Evolutionary conservation across 805 yeast genomes (phyloP).

Genomic region (Pichia exigua): DNA sequence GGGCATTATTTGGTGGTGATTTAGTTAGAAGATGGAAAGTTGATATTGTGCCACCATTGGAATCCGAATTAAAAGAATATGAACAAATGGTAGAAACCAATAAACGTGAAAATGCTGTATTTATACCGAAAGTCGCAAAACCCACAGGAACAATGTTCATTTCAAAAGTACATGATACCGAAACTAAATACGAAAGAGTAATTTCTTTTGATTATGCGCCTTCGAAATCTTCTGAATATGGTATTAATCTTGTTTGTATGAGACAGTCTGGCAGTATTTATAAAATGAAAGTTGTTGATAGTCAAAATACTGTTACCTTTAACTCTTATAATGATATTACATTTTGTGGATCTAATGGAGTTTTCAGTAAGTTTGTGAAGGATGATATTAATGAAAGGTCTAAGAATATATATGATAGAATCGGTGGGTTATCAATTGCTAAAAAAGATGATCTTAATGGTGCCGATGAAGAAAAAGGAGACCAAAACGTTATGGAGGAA

Average conservation of each 20-base stretch:
- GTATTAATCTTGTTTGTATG: conserved; percentile 73
- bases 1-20: conserved; percentile 74
- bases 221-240: conserved; percentile 37
- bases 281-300: conserved; percentile 65
- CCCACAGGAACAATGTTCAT: conserved; percentile 59
- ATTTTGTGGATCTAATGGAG: conserved; percentile 51
- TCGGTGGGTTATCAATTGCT: not conserved
- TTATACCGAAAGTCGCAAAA: conserved; percentile 7
- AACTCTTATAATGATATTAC: conserved; percentile 63
- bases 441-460: conserved; percentile 1
- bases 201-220: conserved; percentile 81
- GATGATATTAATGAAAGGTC: conserved; percentile 15
- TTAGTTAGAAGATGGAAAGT: conserved; percentile 74
- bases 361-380: conserved; percentile 36
- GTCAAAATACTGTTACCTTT: conserved; percentile 54
- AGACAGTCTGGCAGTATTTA: conserved; percentile 85
- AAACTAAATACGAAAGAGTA: conserved; percentile 72
- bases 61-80: conserved; percentile 18
- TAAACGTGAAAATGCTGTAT: conserved; percentile 15
- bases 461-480: not conserved
- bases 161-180: conserved; percentile 64
- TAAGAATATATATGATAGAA: not conserved
- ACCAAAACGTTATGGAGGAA: not conserved
- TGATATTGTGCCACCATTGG: conserved; percentile 43
- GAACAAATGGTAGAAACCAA: conserved; percentile 14